Conservation (phyloP, 208 protist species). For the Herpetomonas samuelpessoai region DNA sequence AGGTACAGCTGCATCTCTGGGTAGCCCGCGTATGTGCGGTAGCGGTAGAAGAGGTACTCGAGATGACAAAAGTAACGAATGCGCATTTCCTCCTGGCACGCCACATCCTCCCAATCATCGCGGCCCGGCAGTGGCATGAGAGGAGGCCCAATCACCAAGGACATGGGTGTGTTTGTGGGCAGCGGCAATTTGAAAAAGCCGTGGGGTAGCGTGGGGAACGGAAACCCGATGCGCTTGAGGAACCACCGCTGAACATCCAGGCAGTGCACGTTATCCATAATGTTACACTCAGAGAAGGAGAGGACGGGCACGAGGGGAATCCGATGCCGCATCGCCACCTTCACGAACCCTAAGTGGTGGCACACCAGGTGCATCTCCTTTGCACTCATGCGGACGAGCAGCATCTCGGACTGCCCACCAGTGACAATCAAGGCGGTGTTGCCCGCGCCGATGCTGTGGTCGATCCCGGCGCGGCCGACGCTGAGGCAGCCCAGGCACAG, state of each 20-base stretch:
- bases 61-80: conserved; percentile 54
- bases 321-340: conserved; percentile 43
- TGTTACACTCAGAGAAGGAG: conserved; percentile 64
- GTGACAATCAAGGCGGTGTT: conserved; percentile 66
- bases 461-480: conserved; percentile 45
- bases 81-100: conserved; percentile 37
- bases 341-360: conserved; percentile 69
- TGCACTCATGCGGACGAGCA: conserved; percentile 27
- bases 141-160: conserved; percentile 56
- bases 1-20: conserved; percentile 58
- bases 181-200: conserved; percentile 58
- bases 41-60: conserved; percentile 55
- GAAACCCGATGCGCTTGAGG: conserved; percentile 54
- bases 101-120: conserved; percentile 27
- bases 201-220: conserved; percentile 52
- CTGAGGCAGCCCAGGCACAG: conserved; percentile 36
- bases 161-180: conserved; percentile 32
- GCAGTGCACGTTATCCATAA: conserved; percentile 59
- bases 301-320: conserved; percentile 62
- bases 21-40: conserved; percentile 52
- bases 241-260: conserved; percentile 49
- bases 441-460: conserved; percentile 31
- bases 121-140: conserved; percentile 35
- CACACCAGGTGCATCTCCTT: conserved; percentile 70
- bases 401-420: conserved; percentile 77